Percentiles rank a stretch among this genome's conserved stretches.
phyloP scores from a whole-genome alignment of 805 yeast species.

The Candida odintsovae region DNA sequence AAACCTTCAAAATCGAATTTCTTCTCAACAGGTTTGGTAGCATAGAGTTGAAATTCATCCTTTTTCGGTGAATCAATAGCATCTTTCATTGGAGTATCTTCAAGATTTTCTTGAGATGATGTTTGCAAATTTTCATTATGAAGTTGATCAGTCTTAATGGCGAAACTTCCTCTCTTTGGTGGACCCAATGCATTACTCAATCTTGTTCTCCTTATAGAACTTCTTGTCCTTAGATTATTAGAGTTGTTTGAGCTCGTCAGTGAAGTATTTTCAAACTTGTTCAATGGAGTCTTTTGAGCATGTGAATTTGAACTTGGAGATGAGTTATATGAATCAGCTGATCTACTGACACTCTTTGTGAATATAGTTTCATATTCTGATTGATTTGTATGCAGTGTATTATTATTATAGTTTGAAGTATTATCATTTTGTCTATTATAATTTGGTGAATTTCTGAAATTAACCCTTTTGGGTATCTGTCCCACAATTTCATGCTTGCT shows the following conservation, averaged over 20 bases:
- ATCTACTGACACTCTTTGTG: slow-evolving; percentile 13
- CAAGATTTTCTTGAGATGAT: background rate
- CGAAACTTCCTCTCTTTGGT: slow-evolving; percentile 26
- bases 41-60: background rate
- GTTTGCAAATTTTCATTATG: background rate
- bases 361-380: slow-evolving; percentile 21
- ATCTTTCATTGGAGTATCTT: slow-evolving; percentile 22
- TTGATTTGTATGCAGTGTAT: slow-evolving; percentile 13
- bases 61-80: slow-evolving; percentile 4
- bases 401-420: slow-evolving; percentile 9
- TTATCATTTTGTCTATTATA: slow-evolving; percentile 8
- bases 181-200: slow-evolving; percentile 29
- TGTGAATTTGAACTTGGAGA: background rate
- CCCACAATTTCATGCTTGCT: background rate
- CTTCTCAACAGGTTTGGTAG: background rate
- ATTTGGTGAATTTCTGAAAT: slow-evolving; percentile 17
- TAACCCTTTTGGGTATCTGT: slow-evolving; percentile 18
- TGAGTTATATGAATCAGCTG: background rate
- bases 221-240: slow-evolving; percentile 19
- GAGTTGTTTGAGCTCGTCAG: slow-evolving; percentile 9
- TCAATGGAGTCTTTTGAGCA: slow-evolving; percentile 17
- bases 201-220: slow-evolving; percentile 24
- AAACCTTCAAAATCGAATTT: slow-evolving; percentile 29
- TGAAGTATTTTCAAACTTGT: slow-evolving; percentile 7
- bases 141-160: background rate